Conservation (phyloP, 768 basidiomycete genomes). For the Tulasnella sp. region DNA sequence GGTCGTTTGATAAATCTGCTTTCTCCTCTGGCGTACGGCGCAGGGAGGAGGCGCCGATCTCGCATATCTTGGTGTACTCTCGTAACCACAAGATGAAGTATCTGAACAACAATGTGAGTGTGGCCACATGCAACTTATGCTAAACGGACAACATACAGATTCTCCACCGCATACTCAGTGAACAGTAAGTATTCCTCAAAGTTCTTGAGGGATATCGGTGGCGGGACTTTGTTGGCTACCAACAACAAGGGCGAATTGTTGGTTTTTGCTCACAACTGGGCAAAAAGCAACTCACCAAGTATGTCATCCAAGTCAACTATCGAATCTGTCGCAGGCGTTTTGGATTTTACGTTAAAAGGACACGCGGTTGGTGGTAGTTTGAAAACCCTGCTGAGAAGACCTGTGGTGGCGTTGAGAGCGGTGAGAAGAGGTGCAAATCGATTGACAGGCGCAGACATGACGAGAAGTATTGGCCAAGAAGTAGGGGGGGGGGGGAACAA, state of each 20-base stretch:
- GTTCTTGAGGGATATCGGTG: constrained; percentile 9
- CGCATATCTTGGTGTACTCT: background rate
- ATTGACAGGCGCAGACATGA: no score
- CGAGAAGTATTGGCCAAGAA: no score
- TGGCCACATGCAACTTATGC: no score
- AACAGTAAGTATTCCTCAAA: constrained; percentile 15
- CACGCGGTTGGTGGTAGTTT: constrained; percentile 5
- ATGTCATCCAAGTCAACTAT: constrained; percentile 7
- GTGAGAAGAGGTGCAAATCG: background rate
- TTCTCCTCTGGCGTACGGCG: background rate
- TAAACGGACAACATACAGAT: constrained; percentile 4
- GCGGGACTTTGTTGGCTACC: constrained; percentile 1
- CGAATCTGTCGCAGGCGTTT: background rate
- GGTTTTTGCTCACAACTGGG: background rate
- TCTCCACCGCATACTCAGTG: constrained; percentile 9
- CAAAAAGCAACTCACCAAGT: background rate
- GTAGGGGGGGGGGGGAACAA: no score
- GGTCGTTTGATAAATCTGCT: background rate
- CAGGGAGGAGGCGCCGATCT: no score
- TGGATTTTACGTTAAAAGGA: background rate
- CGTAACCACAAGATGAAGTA: constrained; percentile 11
- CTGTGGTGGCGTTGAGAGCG: background rate
- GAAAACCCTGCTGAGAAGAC: constrained; percentile 6
- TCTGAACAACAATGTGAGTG: background rate
- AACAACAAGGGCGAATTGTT: no score